Base-by-base conservation (phyloP, 192 early-diverging fungal genomes). In the Backusella liffmaniae region DNA sequence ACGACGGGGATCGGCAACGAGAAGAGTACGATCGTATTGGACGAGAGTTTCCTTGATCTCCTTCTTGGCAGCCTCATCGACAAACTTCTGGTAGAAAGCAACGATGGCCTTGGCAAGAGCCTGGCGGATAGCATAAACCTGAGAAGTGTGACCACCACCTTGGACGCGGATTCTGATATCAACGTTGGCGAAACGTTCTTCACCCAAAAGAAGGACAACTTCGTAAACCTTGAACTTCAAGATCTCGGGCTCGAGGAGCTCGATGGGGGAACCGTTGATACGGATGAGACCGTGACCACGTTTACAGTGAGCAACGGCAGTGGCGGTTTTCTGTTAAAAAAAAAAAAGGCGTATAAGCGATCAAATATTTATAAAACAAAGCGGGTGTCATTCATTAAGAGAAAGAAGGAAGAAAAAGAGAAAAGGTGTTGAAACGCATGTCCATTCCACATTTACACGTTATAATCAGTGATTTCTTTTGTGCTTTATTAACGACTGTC, bases 51-150 rank as follows among this genome's bases (percentile, higher is more conserved):
- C 94, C 92, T 96, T 97, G 90, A 99, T 94, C 91, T 98, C 96
- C 90, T 97, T 97, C 94, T 99, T 99, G 83, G 96, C 94, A 67
- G 96, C 96, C 89, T 99, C 97, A 86, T 99, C 97, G 75, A 99
- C 96, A 84, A 88, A 99, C 93, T 99, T 99, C 85, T 98, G 96
- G 93, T 97, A 96, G 91, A 92, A 99, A 67, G 97, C 96, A 82
- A 99, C 97, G 81, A 99, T 92, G 70, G 94, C 92, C 95, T 99
- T 99, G 86, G 97, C 96, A 83, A 99, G 91, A 70, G 97, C 95
- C 89, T 99, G 97, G 76, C 97, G 94, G 91, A 99, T 96, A 80
- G 94, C 93, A 80, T 98, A 99, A 87, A 99, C 90, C 90, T 99
- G 96, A 67, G 96, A 96, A 79, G 93, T 94, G 85, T 92, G 91